A percentile compares a stretch with the other conserved stretches of the same genome.
These are phyloP conservation scores for Colletotrichum sp. DNA, from an alignment of 2,329 filamentous ascomycete species.

Conservation along the genomic window DNA sequence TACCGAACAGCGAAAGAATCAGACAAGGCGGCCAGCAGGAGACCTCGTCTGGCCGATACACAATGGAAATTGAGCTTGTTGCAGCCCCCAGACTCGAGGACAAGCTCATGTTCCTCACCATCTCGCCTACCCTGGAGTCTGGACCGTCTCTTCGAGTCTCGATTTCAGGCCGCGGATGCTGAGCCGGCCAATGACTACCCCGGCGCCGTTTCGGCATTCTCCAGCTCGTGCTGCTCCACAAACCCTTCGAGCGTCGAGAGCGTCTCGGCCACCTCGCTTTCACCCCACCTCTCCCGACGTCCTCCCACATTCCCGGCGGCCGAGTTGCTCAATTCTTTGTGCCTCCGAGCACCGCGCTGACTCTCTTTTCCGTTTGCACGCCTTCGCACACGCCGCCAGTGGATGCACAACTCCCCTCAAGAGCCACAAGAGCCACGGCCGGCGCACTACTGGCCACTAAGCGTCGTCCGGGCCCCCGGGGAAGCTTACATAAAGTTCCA, in stretches of 20 bases:
- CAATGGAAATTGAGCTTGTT: conserved; percentile 2
- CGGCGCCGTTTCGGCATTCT: conserved; percentile 16
- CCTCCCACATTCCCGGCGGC: conserved; percentile 10
- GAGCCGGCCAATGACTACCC: not conserved
- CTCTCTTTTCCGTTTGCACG: not conserved
- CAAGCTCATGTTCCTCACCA: conserved; percentile 1
- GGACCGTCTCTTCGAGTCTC: not conserved
- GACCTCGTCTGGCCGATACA: not conserved
- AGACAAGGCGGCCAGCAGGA: not conserved
- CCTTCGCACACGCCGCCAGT: not conserved
- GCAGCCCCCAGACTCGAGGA: not conserved
- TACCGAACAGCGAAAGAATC: not conserved
- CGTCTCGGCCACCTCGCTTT: not conserved
- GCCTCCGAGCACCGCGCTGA: not conserved
- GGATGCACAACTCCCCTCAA: not conserved
- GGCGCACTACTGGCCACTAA: not conserved
- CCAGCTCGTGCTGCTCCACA: not conserved
- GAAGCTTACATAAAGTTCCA: conserved; percentile 7
- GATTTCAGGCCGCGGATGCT: not conserved
- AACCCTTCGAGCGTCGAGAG: not conserved
- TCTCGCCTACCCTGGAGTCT: conserved; percentile 5
- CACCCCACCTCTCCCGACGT: conserved; percentile 5
- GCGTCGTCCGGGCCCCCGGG: not conserved
- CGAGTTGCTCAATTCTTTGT: not conserved
- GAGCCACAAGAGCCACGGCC: not conserved